Conservation (phyloP, 176 grass and related monocot species). For the Eremochloa ophiuroides region DNA sequence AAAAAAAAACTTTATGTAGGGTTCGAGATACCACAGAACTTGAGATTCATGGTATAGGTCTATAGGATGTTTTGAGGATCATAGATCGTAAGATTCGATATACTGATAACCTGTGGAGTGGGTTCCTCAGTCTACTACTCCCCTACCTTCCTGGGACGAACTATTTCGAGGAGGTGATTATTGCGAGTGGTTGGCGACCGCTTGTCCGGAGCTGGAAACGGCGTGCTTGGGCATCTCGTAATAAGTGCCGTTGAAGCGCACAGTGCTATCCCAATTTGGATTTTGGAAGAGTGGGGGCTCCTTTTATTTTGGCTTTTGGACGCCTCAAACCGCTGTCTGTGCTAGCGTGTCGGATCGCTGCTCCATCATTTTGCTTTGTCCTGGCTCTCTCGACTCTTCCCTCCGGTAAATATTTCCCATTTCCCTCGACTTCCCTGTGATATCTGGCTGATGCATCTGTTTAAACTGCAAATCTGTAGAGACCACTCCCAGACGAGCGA, state of each 20-base stretch:
- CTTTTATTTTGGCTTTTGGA: not conserved
- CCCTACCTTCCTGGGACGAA: no score
- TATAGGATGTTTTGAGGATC: no score
- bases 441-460: not conserved
- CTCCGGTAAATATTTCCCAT: not conserved
- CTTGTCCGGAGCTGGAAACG: not conserved
- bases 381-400: not conserved
- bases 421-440: not conserved
- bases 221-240: not conserved
- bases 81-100: no score
- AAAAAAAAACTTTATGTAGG: no score
- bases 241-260: not conserved
- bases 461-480: not conserved
- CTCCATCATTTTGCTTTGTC: not conserved
- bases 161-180: no score
- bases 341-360: conserved; percentile 1
- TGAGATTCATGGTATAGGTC: no score
- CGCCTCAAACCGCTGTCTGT: conserved; percentile 26
- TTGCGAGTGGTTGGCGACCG: not conserved
- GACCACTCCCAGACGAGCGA: not conserved
- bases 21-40: no score
- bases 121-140: no score
- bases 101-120: no score
- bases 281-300: not conserved
- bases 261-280: not conserved